These are phyloP conservation scores for Coccomyxa sp. DNA, from an alignment of 139 green algal genomes.

Conservation along the genomic window DNA sequence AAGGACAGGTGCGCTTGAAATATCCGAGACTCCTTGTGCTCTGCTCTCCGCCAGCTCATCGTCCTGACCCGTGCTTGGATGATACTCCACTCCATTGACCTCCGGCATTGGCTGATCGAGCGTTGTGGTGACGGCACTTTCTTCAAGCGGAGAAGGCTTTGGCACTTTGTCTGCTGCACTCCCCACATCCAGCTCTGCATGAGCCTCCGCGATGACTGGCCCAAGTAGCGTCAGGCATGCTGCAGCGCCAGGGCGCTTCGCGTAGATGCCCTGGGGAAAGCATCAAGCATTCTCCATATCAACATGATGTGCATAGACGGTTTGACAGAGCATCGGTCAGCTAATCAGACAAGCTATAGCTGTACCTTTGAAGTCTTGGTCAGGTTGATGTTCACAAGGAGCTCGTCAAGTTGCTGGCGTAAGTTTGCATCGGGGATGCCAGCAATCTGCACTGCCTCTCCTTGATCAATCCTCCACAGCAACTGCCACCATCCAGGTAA, in stretches of 20 bases:
- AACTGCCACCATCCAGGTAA: slow-evolving; percentile 6
- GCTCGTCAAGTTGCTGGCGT: slow-evolving; percentile 5
- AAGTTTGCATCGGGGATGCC: slow-evolving; percentile 31
- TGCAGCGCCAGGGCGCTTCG: background rate
- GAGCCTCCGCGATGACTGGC: slow-evolving; percentile 33
- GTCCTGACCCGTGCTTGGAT: background rate
- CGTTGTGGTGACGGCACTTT: background rate
- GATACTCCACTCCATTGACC: background rate
- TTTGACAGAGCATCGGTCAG: background rate
- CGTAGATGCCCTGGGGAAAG: slow-evolving; percentile 25
- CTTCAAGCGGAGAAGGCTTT: background rate
- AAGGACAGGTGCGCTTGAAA: too few relatives aligned
- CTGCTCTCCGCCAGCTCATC: slow-evolving; percentile 1
- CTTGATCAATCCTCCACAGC: slow-evolving; percentile 30
- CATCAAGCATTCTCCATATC: background rate
- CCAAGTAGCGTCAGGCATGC: slow-evolving; percentile 29
- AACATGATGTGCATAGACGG: background rate
- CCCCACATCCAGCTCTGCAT: slow-evolving; percentile 13
- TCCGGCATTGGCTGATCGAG: background rate
- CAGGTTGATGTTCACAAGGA: slow-evolving; percentile 40
- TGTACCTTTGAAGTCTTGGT: slow-evolving; percentile 13
- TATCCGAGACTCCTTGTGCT: too few relatives aligned
- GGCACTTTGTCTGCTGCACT: background rate
- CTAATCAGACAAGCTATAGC: too few relatives aligned
- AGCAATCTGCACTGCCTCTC: slow-evolving; percentile 30